Base-by-base conservation (phyloP, 371 early-diverging fungal species). In the Capillidium heterosporum region DNA sequence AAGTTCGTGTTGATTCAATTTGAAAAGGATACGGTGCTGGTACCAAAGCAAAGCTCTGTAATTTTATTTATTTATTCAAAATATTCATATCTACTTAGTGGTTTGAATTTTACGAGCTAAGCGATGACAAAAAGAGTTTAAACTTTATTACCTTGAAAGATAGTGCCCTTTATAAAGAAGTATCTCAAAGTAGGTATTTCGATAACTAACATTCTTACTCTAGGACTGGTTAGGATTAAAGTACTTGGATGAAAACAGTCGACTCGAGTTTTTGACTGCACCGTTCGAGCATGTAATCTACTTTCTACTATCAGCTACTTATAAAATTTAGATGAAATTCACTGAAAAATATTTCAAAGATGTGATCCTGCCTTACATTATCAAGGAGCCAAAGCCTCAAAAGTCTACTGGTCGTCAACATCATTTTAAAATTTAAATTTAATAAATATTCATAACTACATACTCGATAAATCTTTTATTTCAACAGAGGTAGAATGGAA, bases 1-100 rank as follows among this genome's bases (percentile, higher is more conserved):
- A 69, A 67, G 48, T 65, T 92, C 57, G 84, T 90, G 13, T 64
- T 93, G 72, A 73, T 90, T 43, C 67, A 72, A 63, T 92, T 92
- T 61, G 66, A 64, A 40, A 67, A 85, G 8, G 95, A 95, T 60
- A 61, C 67, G 19, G 85, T 82, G 65, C 78, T 93, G 35, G 80
- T 76, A 32, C 95, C 93, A 17, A 70, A 67, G 26, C 78, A 80
- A 49, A 81, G 81, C 29, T 75, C 87, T 42, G 84, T 82, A 75
- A 67, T 66, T 59, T 32, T 28, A 40, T 42, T 28, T 41, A 24
- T 26, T 46, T 51, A 32, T 43, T 44, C 41, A 32, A 43, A 49
- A 41, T 24, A 19, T 32, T 57, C 1, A 32, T 43, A 46, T 29
- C n/a, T 11, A 60, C 61, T 42, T 70, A 86, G 73, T 88, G 89